Evolutionary conservation across 164 flowering plant species (phyloP).

Genomic region (Chloranthus sessilifolius): DNA sequence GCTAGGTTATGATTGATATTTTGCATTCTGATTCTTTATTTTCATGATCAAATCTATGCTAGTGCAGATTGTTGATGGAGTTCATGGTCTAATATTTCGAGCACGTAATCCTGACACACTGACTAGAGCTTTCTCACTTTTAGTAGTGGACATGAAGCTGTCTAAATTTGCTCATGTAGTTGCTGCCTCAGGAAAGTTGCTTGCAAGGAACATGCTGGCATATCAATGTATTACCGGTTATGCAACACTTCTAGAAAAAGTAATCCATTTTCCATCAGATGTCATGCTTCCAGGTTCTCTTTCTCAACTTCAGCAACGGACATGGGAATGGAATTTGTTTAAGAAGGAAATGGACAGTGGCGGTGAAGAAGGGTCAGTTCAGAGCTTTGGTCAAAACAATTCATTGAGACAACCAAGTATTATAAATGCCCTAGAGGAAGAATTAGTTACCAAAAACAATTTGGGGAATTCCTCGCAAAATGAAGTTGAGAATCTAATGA

Average conservation of each 20-base stretch:
- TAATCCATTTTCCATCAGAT: constrained; percentile 81
- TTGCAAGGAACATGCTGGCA: constrained; percentile 77
- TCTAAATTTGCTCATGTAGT: constrained; percentile 57
- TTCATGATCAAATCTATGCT: constrained; percentile 6
- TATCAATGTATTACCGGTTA: constrained; percentile 67
- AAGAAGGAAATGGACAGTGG: constrained; percentile 31
- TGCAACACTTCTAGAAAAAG: constrained; percentile 69
- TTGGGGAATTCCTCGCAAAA: constrained; percentile 26
- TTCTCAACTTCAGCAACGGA: constrained; percentile 39
- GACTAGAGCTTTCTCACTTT: constrained; percentile 55
- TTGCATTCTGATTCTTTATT: not conserved
- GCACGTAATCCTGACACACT: constrained; percentile 60
- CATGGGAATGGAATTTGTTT: constrained; percentile 82
- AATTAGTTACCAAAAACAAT: constrained; percentile 20
- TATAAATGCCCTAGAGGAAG: constrained; percentile 58
- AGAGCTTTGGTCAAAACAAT: constrained; percentile 11
- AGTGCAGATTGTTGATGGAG: constrained; percentile 73
- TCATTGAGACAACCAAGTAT: constrained; percentile 29
- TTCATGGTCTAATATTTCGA: constrained; percentile 58
- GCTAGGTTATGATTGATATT: not conserved
- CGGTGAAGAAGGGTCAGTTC: constrained; percentile 6
- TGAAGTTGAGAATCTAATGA: constrained; percentile 24
- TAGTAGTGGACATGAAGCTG: constrained; percentile 59
- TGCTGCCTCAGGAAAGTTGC: constrained; percentile 69
- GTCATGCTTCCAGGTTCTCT: constrained; percentile 45